Evolutionary conservation across 805 yeast species (phyloP), one percentile per base, ranked within the genome.

Genomic region (Nakazawaea wyomingensis): DNA sequence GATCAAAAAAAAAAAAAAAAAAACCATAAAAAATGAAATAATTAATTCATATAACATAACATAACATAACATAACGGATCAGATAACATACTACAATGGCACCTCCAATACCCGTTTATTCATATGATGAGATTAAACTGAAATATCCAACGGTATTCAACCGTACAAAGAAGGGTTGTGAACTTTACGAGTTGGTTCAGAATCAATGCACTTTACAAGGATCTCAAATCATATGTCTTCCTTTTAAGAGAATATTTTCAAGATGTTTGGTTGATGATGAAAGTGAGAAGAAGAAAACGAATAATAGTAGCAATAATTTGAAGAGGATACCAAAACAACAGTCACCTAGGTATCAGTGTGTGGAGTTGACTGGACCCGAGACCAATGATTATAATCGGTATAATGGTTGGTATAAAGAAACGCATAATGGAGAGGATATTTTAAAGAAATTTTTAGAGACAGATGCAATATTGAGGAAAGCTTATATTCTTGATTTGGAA

Each of bases 101-200:
- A 0, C 79, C 78, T 1, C 69, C 74, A 8, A 61, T 75, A n/a
- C 74, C 75, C 0, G 66, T 73, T 2, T 65, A 68, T 38, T 50
- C 62, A 3, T 45, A 60, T 22, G 67, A 61, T 3, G 76, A 71
- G 40, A 56, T 66, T 18, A 51, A 51, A 34, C 47, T 45, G 17
- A 41, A 48, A 30, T 59, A 50, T 38, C 61, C 61, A 1, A 43
- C 50, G n/a, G 30, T 56, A 7, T 54, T 54, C 30, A 57, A 57
- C 5, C 54, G 50, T 4, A 48, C 50, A 20, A 39, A 42, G 17
- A 44, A 33, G 10, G 43, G 50, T 16, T 66, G 72, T 47, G 30
- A 45, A n/a, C 53, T 72, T 6, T 64, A 62, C 48, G 59, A 72
- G 11, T 49, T 74, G 17, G 60, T 67, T 0, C 80, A 75, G 51